Conservation (phyloP, 2,329 filamentous ascomycete species). For the Capronia epimyces region DNA sequence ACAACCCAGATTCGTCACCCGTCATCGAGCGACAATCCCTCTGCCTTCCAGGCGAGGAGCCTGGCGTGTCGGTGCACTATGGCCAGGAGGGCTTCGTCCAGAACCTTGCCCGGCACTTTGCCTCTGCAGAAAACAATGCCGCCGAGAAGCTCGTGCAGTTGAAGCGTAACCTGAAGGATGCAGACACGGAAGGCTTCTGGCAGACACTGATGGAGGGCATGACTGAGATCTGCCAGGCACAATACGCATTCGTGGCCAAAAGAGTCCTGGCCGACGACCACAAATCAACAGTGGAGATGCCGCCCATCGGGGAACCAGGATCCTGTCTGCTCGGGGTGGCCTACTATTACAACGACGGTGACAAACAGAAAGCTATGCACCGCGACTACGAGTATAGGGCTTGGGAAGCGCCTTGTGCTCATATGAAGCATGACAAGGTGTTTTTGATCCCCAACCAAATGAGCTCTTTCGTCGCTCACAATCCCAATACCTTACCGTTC, state of each 20-base stretch:
- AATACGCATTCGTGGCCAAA: constrained; percentile 65
- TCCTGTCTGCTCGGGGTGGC: constrained; percentile 61
- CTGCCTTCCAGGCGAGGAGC: constrained; percentile 38
- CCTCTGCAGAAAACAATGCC: constrained; percentile 53
- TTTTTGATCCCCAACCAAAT: constrained; percentile 61
- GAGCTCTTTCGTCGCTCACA: constrained; percentile 54
- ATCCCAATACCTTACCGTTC: constrained; percentile 57
- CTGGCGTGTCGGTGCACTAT: constrained; percentile 42
- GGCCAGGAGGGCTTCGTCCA: constrained; percentile 43
- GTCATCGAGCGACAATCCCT: constrained; percentile 38
- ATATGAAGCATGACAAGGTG: constrained; percentile 68
- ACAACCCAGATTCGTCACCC: background rate
- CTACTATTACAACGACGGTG: constrained; percentile 61
- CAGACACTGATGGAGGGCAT: constrained; percentile 58
- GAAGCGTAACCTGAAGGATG: constrained; percentile 51
- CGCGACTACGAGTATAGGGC: constrained; percentile 60
- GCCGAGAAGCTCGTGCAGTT: constrained; percentile 56
- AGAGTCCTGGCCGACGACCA: constrained; percentile 56
- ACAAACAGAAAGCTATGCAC: constrained; percentile 48
- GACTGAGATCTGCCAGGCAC: constrained; percentile 57
- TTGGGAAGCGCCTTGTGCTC: constrained; percentile 59
- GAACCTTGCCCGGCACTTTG: constrained; percentile 36
- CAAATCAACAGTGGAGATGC: constrained; percentile 55
- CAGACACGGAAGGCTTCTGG: constrained; percentile 60
- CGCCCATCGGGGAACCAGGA: constrained; percentile 55